Evolutionary conservation across 768 basidiomycete species (phyloP).

Genomic region (Rhizopogon vinicolor): DNA sequence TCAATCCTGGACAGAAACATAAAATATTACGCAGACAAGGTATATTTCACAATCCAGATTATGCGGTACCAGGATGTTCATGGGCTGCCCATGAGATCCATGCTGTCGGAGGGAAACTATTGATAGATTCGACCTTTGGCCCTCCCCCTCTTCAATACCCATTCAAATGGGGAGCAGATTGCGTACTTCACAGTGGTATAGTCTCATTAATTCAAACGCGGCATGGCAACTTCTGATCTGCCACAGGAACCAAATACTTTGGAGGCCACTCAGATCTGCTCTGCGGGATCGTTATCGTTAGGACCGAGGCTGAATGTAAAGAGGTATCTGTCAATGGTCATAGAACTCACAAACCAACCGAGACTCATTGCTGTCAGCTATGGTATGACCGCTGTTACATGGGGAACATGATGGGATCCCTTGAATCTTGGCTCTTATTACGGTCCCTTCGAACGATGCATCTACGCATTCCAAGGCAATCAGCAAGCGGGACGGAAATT

Average conservation of each 20-base stretch:
- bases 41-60: constrained; percentile 13
- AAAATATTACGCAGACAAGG: constrained; percentile 76
- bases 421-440: constrained; percentile 81
- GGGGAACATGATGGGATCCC: constrained; percentile 67
- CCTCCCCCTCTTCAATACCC: constrained; percentile 89
- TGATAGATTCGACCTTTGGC: constrained; percentile 84
- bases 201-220: constrained; percentile 40
- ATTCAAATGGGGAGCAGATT: constrained; percentile 80
- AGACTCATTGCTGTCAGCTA: constrained; percentile 36
- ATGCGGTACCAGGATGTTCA: not conserved
- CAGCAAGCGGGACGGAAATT: constrained; percentile 64
- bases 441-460: constrained; percentile 83
- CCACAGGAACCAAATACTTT: constrained; percentile 77
- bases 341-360: not conserved
- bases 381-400: constrained; percentile 58
- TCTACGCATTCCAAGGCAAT: constrained; percentile 75
- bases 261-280: constrained; percentile 86
- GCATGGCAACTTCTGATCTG: not conserved
- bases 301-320: constrained; percentile 59
- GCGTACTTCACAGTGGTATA: constrained; percentile 27
- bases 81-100: constrained; percentile 46
- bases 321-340: constrained; percentile 41
- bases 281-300: constrained; percentile 70
- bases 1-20: constrained; percentile 52
- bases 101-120: constrained; percentile 64